phyloP scores from a whole-genome alignment of 2,329 filamentous ascomycete species.

The Hypoxylon sp. region DNA sequence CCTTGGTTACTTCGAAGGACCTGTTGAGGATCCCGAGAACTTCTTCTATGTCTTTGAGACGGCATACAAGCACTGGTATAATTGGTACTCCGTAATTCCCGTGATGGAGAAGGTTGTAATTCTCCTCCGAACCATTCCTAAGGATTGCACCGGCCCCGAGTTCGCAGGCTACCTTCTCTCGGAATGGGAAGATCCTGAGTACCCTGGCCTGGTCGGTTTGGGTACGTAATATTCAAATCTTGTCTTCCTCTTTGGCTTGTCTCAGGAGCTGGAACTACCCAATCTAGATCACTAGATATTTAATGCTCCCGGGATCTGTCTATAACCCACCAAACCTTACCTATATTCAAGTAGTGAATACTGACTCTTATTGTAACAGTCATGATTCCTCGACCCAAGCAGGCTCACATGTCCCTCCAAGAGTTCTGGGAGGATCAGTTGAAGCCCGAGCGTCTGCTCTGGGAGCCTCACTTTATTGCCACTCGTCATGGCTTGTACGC shows the following conservation, averaged over 20 bases:
- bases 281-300: neutral
- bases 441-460: neutral
- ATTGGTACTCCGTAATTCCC: neutral
- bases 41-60: neutral
- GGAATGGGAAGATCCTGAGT: neutral
- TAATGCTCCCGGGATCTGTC: neutral
- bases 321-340: neutral
- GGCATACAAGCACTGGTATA: neutral
- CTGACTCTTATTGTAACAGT: neutral
- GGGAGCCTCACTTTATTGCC: neutral
- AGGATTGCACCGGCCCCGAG: neutral
- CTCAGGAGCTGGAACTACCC: neutral
- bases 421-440: slow-evolving; percentile 18
- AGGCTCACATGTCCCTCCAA: neutral
- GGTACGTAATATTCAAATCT: neutral
- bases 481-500: neutral
- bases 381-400: neutral
- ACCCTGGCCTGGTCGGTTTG: neutral
- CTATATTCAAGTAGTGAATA: neutral
- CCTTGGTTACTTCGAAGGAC: neutral
- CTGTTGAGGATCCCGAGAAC: neutral
- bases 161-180: neutral
- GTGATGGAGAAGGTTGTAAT: neutral
- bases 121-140: neutral
- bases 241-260: neutral